Percentiles rank a stretch among this genome's conserved stretches.
Evolutionary conservation across 495 filamentous ascomycete genomes (phyloP).

Genomic region (Talaromyces thailandensis): DNA sequence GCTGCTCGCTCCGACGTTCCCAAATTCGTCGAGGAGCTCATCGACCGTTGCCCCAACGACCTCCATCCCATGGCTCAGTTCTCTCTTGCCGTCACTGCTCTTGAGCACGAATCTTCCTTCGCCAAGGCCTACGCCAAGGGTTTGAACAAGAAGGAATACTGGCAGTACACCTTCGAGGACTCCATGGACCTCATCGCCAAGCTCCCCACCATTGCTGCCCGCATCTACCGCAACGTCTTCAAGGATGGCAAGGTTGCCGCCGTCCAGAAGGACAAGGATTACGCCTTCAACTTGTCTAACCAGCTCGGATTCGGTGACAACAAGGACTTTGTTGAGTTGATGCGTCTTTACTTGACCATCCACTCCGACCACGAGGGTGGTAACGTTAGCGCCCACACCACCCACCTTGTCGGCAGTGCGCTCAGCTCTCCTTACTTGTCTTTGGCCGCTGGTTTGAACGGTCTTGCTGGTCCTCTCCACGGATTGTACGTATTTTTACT

Average conservation of each 20-base stretch:
- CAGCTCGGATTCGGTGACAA: conserved; percentile 93
- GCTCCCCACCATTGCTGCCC: conserved; percentile 92
- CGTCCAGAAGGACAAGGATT: conserved; percentile 97
- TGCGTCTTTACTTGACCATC: conserved; percentile 97
- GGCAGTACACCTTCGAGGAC: conserved; percentile 98
- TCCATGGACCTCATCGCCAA: conserved; percentile 99
- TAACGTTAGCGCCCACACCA: conserved; percentile 97
- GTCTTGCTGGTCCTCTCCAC: conserved; percentile 95
- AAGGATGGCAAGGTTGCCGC: conserved; percentile 97
- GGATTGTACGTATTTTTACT: conserved; percentile 50
- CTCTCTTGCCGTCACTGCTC: conserved; percentile 91
- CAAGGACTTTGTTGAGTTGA: conserved; percentile 94
- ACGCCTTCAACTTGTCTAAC: conserved; percentile 96
- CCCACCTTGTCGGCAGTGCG: conserved; percentile 93
- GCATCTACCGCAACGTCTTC: conserved; percentile 99
- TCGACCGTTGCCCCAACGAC: conserved; percentile 96
- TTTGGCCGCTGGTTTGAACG: conserved; percentile 90
- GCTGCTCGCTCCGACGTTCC: conserved; percentile 93
- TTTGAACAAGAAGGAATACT: conserved; percentile 98
- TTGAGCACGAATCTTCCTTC: conserved; percentile 96
- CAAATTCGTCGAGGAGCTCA: conserved; percentile 96
- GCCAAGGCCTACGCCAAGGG: conserved; percentile 97
- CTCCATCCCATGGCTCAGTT: conserved; percentile 99
- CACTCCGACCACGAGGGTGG: conserved; percentile 99
- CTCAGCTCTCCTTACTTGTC: conserved; percentile 97